A percentile compares a stretch with the other conserved stretches of the same genome.
phyloP scores from a whole-genome alignment of 305 asterid genomes.

The Fraxinus greggii region DNA sequence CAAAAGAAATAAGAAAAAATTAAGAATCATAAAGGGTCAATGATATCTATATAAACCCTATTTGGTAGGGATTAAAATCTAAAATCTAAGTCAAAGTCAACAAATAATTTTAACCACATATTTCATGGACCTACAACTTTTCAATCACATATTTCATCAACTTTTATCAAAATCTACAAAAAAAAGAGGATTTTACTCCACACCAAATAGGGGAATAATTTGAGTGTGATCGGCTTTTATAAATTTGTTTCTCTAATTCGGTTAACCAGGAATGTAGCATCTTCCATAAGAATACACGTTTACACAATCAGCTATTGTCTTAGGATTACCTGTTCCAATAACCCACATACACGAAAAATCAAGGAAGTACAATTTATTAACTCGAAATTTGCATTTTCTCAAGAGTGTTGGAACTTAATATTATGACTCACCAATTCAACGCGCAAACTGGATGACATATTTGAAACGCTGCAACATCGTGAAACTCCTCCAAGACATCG shows the following conservation, averaged over 20 bases:
- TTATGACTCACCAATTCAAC: constrained; percentile 71
- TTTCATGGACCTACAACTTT: too few species aligned
- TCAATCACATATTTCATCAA: too few species aligned
- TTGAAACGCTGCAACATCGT: constrained; percentile 67
- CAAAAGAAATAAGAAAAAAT: not conserved
- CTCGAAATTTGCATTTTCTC: not conserved
- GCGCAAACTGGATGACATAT: constrained; percentile 66
- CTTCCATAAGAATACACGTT: not conserved
- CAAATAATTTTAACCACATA: too few species aligned
- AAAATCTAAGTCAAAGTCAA: too few species aligned
- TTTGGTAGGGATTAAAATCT: too few species aligned
- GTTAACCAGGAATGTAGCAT: not conserved
- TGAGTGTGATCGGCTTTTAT: not conserved
- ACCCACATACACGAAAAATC: not conserved
- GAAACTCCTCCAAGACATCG: constrained; percentile 74
- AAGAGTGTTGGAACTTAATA: constrained; percentile 7
- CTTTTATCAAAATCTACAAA: too few species aligned
- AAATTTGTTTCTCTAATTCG: not conserved
- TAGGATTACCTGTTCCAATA: constrained; percentile 1
- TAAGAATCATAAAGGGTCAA: not conserved
- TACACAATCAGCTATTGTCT: not conserved
- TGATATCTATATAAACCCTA: not conserved
- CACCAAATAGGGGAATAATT: not conserved
- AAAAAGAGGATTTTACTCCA: too few species aligned
- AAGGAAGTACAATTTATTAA: not conserved